These are phyloP conservation scores for Euphorbia peplus DNA, from an alignment of 345 rosid genomes.

Conservation along the genomic window DNA sequence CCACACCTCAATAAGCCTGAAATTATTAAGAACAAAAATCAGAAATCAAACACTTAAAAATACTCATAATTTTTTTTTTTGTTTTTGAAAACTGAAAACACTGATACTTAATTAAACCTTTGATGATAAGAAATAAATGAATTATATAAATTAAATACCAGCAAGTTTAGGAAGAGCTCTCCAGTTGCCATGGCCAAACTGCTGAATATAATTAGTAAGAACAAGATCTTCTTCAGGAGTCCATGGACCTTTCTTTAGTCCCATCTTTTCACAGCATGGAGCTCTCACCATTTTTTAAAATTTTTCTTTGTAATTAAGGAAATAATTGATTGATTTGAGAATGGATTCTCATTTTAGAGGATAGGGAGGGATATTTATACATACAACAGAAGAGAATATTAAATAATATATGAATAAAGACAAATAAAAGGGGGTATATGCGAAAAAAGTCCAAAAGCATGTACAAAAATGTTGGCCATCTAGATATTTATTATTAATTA, in stretches of 20 bases:
- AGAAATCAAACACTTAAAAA: neutral
- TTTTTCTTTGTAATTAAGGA: neutral
- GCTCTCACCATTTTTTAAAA: slow-evolving; percentile 57
- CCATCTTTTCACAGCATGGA: slow-evolving; percentile 80
- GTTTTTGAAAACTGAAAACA: too few species aligned
- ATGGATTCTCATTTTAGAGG: neutral
- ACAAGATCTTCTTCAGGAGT: slow-evolving; percentile 61
- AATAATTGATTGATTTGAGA: neutral
- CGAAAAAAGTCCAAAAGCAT: neutral
- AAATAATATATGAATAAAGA: too few species aligned
- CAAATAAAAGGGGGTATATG: neutral
- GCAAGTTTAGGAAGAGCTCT: slow-evolving; percentile 77
- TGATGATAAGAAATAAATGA: neutral
- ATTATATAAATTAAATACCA: slow-evolving; percentile 25
- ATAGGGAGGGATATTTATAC: neutral
- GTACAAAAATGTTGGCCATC: neutral
- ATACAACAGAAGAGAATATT: neutral
- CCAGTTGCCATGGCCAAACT: slow-evolving; percentile 68
- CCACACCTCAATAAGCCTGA: slow-evolving; percentile 77
- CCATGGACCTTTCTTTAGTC: slow-evolving; percentile 81
- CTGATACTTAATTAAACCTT: too few species aligned
- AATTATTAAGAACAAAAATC: neutral
- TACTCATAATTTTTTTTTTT: neutral
- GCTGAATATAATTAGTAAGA: slow-evolving; percentile 46
- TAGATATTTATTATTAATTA: neutral